Conservation (phyloP, 2,329 filamentous ascomycete species). For the Colletotrichum sidae region DNA sequence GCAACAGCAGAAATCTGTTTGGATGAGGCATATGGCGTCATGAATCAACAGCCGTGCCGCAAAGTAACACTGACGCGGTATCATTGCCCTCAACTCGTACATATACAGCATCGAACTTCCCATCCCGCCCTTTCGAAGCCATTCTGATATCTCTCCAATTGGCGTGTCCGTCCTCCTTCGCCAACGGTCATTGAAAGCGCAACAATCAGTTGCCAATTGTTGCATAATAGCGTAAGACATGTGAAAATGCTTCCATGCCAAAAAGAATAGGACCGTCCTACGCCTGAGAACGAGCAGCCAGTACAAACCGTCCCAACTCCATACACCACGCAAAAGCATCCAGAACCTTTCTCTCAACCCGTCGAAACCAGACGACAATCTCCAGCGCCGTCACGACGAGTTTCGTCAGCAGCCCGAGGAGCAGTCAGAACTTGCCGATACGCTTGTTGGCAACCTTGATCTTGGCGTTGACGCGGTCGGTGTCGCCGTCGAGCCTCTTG, state of each 20-base stretch:
- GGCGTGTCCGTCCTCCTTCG: too few species aligned
- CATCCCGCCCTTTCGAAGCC: too few species aligned
- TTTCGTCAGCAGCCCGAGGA: conserved; percentile 42
- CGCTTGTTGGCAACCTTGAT: conserved; percentile 80
- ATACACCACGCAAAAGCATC: conserved; percentile 39
- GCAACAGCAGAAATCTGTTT: too few species aligned
- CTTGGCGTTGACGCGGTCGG: conserved; percentile 74
- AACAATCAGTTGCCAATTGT: too few species aligned
- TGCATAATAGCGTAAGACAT: not conserved
- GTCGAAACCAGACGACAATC: conserved; percentile 47
- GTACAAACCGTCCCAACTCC: conserved; percentile 36
- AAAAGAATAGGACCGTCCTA: not conserved
- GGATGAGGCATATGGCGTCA: too few species aligned
- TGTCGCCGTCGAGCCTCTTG: conserved; percentile 73
- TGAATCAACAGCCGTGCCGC: too few species aligned
- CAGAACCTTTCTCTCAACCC: conserved; percentile 41
- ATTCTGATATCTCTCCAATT: too few species aligned
- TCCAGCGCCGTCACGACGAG: conserved; percentile 44
- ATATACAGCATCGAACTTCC: too few species aligned
- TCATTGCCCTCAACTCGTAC: too few species aligned
- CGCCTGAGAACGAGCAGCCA: conserved; percentile 12
- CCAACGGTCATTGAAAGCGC: too few species aligned
- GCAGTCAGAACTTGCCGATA: conserved; percentile 71
- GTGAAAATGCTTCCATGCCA: not conserved
- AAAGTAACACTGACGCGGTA: too few species aligned